Evolutionary conservation across 345 rosid genomes (phyloP).

Genomic region (Eucalyptus lansdowneana): DNA sequence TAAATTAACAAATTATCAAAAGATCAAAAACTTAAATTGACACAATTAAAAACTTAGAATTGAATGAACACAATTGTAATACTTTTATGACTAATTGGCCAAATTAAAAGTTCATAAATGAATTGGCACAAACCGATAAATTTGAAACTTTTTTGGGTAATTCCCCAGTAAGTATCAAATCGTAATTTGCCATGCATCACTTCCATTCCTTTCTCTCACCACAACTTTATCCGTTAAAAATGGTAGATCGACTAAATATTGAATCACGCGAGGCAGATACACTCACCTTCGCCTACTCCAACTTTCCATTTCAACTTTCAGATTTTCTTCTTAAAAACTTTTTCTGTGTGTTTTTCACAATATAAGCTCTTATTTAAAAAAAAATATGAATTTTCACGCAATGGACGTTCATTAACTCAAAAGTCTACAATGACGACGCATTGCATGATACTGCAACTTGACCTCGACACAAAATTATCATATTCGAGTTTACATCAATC

Average conservation of each 20-base stretch:
- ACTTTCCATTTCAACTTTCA: not conserved
- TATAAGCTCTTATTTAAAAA: not conserved
- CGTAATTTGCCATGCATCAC: not conserved
- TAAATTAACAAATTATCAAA: too few species aligned
- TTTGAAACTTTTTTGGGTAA: too few species aligned
- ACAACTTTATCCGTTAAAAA: not conserved
- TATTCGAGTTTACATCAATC: too few species aligned
- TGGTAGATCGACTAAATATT: not conserved
- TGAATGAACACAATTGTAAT: rapidly evolving
- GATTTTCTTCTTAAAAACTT: too few species aligned
- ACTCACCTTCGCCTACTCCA: not conserved
- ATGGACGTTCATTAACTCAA: not conserved
- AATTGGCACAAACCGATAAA: rapidly evolving
- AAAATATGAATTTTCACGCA: not conserved
- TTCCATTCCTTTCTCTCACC: not conserved
- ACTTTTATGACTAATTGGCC: too few species aligned
- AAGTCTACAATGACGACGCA: not conserved
- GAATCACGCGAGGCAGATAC: not conserved
- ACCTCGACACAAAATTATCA: not conserved
- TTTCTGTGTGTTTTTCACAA: too few species aligned
- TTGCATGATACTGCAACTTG: not conserved
- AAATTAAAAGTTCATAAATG: too few species aligned
- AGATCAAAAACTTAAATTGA: rapidly evolving
- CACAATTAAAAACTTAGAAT: rapidly evolving
- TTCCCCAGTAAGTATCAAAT: too few species aligned